These are phyloP conservation scores for Vaccinium vitisidaea DNA, from an alignment of 148 eudicot genomes.

Conservation along the genomic window DNA sequence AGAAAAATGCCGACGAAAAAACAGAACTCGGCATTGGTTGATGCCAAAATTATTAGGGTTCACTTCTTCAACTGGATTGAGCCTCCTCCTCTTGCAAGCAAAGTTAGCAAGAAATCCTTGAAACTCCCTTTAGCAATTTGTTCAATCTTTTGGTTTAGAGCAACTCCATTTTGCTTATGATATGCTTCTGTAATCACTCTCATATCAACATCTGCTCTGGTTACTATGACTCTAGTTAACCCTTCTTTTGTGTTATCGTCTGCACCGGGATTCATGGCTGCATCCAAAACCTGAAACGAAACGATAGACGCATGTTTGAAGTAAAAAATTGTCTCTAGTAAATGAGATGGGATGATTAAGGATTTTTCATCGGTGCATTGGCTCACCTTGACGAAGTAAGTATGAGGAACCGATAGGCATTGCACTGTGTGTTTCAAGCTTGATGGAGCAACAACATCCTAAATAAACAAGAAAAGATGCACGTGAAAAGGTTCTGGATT, in stretches of 20 bases:
- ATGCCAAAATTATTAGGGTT: background rate
- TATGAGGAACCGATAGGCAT: slow-evolving; percentile 54
- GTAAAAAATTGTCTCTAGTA: background rate
- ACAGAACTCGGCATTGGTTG: background rate
- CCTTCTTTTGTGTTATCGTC: slow-evolving; percentile 65
- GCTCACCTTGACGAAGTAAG: slow-evolving; percentile 62
- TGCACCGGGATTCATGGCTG: slow-evolving; percentile 42
- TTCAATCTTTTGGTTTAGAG: slow-evolving; percentile 44
- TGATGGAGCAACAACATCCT: slow-evolving; percentile 49
- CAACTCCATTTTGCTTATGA: slow-evolving; percentile 33
- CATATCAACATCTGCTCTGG: slow-evolving; percentile 52
- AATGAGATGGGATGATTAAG: background rate
- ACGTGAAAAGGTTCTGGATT: background rate
- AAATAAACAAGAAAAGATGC: background rate
- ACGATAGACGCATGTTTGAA: background rate
- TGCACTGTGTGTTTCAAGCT: slow-evolving; percentile 46
- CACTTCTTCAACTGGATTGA: background rate
- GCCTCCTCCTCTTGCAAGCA: slow-evolving; percentile 40
- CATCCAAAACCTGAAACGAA: slow-evolving; percentile 48
- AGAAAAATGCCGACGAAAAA: background rate
- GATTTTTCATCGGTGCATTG: background rate
- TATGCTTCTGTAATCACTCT: slow-evolving; percentile 38
- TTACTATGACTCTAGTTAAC: slow-evolving; percentile 55
- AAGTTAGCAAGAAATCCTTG: slow-evolving; percentile 65
- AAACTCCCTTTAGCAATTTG: slow-evolving; percentile 61